Evolutionary conservation across 331 rosid species (phyloP).

Genomic region (Malus hybrid): DNA sequence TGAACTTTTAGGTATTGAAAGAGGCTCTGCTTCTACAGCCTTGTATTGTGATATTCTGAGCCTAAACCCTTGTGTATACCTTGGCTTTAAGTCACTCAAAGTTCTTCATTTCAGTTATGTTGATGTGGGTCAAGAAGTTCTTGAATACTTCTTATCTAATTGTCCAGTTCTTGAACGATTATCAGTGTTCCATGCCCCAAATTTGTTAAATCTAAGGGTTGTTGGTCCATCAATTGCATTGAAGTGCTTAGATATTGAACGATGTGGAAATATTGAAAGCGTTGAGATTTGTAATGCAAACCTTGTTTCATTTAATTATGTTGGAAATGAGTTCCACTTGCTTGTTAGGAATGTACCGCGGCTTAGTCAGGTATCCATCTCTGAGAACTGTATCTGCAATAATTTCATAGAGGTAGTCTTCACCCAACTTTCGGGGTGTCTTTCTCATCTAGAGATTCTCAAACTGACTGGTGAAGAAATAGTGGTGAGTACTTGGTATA

Average conservation of each 20-base stretch:
- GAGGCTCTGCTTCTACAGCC: neutral
- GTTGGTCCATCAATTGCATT: neutral
- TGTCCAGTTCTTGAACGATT: neutral
- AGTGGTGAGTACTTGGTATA: neutral
- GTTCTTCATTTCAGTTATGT: neutral
- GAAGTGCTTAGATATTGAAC: neutral
- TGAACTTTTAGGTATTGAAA: neutral
- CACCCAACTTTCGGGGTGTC: neutral
- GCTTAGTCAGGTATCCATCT: neutral
- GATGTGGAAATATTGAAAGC: neutral
- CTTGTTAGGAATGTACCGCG: neutral
- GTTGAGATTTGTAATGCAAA: neutral
- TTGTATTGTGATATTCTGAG: neutral
- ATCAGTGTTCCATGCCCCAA: neutral
- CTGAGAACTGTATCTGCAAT: neutral
- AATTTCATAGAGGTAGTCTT: neutral
- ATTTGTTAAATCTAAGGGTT: neutral
- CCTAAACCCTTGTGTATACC: neutral
- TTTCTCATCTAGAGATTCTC: neutral
- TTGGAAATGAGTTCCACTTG: neutral
- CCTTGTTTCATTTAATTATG: neutral
- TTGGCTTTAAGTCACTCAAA: neutral
- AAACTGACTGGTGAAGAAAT: neutral
- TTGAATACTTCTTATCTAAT: neutral
- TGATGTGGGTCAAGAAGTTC: neutral